These are phyloP conservation scores for Raffaelea deltoideospora DNA, from an alignment of 2,329 filamentous ascomycete genomes.

Conservation along the genomic window DNA sequence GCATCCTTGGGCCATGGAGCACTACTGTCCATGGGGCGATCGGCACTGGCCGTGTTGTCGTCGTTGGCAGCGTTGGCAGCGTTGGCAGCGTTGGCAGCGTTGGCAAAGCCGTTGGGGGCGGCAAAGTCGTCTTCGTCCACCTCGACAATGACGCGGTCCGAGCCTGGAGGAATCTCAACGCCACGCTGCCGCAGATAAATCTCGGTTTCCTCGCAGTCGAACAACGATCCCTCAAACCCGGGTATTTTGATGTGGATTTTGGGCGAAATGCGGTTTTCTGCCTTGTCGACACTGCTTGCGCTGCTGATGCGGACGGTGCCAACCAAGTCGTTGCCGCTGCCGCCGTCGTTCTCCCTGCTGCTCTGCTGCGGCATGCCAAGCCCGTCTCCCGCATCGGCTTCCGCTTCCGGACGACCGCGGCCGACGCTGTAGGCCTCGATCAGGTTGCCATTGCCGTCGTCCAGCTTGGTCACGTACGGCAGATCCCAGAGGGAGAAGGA, in stretches of 20 bases:
- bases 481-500: conserved; percentile 31
- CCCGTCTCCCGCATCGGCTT: too few species aligned
- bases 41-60: background rate
- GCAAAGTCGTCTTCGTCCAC: conserved; percentile 29
- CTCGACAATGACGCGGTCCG: conserved; percentile 45
- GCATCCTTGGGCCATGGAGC: too few species aligned
- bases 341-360: too few species aligned
- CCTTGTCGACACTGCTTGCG: too few species aligned
- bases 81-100: background rate
- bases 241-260: conserved; percentile 38
- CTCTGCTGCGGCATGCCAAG: too few species aligned
- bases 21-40: too few species aligned
- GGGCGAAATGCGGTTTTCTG: too few species aligned
- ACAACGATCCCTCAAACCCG: conserved; percentile 60
- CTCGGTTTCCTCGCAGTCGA: conserved; percentile 64
- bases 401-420: background rate
- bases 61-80: too few species aligned
- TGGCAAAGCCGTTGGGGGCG: conserved; percentile 1
- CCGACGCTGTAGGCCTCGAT: background rate
- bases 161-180: conserved; percentile 43
- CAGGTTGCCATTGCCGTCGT: background rate
- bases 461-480: conserved; percentile 9
- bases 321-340: too few species aligned
- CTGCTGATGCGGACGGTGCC: too few species aligned
- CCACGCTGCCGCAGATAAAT: conserved; percentile 51